Conservation (phyloP, 495 filamentous ascomycete species). For the Annulohypoxylon moriforme region DNA sequence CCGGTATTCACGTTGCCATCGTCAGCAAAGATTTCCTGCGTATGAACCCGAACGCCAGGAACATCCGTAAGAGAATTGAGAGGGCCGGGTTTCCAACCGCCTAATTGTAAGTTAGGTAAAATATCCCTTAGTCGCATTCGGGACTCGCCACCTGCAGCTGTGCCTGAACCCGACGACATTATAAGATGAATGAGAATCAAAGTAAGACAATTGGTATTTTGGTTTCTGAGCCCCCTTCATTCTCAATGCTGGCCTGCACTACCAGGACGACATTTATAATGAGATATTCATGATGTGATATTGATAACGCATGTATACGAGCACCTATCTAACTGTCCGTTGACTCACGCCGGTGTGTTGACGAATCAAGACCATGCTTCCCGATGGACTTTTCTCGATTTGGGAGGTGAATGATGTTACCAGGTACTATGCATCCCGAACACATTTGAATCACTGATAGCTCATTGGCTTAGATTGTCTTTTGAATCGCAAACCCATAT, state of each 20-base stretch:
- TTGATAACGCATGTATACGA: neutral
- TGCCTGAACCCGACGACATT: slow-evolving; percentile 34
- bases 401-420: slow-evolving; percentile 20
- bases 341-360: slow-evolving; percentile 31
- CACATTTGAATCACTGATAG: neutral
- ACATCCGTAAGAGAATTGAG: slow-evolving; percentile 65
- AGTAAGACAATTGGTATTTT: slow-evolving; percentile 4
- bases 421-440: slow-evolving; percentile 3
- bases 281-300: neutral
- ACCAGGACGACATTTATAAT: slow-evolving; percentile 12
- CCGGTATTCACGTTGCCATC: slow-evolving; percentile 59
- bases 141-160: slow-evolving; percentile 20
- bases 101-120: slow-evolving; percentile 54
- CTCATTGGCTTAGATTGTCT: neutral
- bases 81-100: slow-evolving; percentile 53
- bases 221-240: neutral
- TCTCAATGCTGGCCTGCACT: neutral
- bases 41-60: slow-evolving; percentile 60
- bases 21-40: slow-evolving; percentile 55
- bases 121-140: slow-evolving; percentile 56
- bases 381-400: slow-evolving; percentile 15
- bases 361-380: slow-evolving; percentile 23
- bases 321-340: neutral
- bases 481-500: neutral
- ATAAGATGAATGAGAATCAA: neutral